A percentile compares a stretch with the other conserved stretches of the same genome.
Conservation (phyloP, 345 rosid species). For the Noccaea bulbosa region DNA sequence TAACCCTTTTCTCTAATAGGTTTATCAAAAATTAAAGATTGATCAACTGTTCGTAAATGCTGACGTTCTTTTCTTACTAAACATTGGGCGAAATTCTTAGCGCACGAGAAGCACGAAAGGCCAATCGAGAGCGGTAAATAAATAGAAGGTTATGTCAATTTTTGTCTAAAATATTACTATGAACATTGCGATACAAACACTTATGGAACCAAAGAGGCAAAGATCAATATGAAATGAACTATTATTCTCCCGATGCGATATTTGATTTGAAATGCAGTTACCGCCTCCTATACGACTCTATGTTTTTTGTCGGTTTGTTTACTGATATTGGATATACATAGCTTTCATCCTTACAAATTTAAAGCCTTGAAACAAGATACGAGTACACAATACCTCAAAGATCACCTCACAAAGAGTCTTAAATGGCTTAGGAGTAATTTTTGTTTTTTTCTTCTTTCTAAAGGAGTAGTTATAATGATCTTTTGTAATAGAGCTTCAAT, state of each 20-base stretch:
- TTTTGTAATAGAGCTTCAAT: neutral
- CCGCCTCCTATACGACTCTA: slow-evolving; percentile 15
- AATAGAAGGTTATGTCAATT: neutral
- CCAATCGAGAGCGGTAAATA: neutral
- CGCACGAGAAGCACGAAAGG: neutral
- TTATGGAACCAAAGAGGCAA: neutral
- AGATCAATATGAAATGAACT: slow-evolving; percentile 30
- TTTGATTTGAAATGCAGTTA: slow-evolving; percentile 10
- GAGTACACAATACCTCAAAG: neutral
- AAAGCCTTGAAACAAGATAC: neutral
- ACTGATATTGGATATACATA: neutral
- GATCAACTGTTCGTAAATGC: neutral
- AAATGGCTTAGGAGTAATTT: too few relatives aligned
- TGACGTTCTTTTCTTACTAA: neutral
- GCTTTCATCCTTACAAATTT: slow-evolving; percentile 2
- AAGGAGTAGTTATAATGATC: neutral
- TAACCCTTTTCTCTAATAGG: neutral
- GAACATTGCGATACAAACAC: slow-evolving; percentile 2
- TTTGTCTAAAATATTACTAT: neutral
- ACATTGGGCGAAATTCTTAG: neutral
- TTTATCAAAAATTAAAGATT: neutral
- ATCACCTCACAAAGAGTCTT: neutral
- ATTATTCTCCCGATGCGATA: slow-evolving; percentile 17
- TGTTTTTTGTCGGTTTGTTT: slow-evolving; percentile 7
- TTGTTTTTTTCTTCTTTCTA: too few relatives aligned